Evolutionary conservation across 2,329 filamentous ascomycete genomes (phyloP), one percentile per base, ranked within the genome.

Genomic region (Calonectria multiphialidica): DNA sequence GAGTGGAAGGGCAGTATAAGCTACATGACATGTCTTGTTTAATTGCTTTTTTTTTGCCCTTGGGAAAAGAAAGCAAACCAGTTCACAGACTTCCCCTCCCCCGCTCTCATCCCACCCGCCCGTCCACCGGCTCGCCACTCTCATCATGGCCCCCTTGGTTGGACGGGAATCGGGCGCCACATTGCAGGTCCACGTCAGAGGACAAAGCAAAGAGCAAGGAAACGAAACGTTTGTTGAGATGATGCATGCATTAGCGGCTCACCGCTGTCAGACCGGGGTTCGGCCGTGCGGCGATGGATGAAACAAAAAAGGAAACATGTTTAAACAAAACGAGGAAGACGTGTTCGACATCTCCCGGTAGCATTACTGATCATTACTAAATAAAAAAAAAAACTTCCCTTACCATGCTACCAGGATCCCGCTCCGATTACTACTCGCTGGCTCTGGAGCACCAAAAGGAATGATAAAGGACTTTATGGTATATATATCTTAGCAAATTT

Each of bases 111-210:
- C 28, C 45, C 62, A 50, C n/a, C 62, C 15, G 28, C 40, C 49
- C 28, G 25, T 28, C 45, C 47, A 37, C 53, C 42, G 30, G 21
- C 55, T 49, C 44, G 50, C 45, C 49, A 42, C 65, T 16, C 67
- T 53, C 72, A 65, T 53, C 72, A n/a, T 70, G 49, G 45, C 33
- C 40, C 57, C 66, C 67, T 72, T 75, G 68, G 71, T 75, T 68
- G 33, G 42, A 53, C 47, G 44, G 55, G 66, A 61, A 72, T 68
- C 59, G 55, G 18, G 63, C 75, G 76, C 76, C 76, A 77, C 76
- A 75, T 4, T 53, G 16, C 62, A 70, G 50, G 70, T 72, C 57
- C 65, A 57, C 72, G 50, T 68, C 71, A 72, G 42, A 62, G 44
- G n/a, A 25, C 33, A 49, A 45, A 59, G 42, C 16, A 68, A 45